Base-by-base conservation (phyloP, 176 grass and related monocot species). In the Paspalum vaginatum region DNA sequence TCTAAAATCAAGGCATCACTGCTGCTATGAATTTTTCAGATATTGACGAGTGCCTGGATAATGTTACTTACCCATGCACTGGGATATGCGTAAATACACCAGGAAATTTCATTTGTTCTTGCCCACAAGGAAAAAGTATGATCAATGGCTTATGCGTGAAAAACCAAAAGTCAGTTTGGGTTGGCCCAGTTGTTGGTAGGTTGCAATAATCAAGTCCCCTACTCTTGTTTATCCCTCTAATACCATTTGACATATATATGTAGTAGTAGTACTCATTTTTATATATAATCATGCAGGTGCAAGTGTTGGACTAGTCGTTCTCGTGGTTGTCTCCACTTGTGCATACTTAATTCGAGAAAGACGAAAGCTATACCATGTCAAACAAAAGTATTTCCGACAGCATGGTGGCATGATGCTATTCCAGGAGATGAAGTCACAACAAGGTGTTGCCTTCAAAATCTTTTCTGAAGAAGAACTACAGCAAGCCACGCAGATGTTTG, bases 1-100 rank as follows among this genome's bases (percentile, higher is more conserved):
- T 11, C 17, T 54, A 54, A 14, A 0, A 14, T 49, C 0, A 2
- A 46, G 8, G 10, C 10, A 46, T 46, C 8, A 10, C 1, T 46
- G 8, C 5, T 42, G 3, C 40, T 42, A 42, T 46, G 6, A 6
- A 7, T 1, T 18, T 57, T 55, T 26, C 71, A 86, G 84, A 86
- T 55, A 74, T 80, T 57, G 0, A 86, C 27, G 77, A 75, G 24
- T 86, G 84, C 38, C 13, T 10, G 8, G 38, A 79, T 15, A 60
- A 26, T 24, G 38, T 18, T 46, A 74, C 24, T 25, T 58, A 74
- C 11, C 49, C 47, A 5, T 86, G 84, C 4, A 4, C 9, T 18
- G 68, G 77, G 11, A 46, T 45, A 2, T 86, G 84, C 48, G 18
- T 32, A 8, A 79, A 86, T 21, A 85, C 41, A 10, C 4, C 10